phyloP scores from a whole-genome alignment of 169 alveolate species.

The Condylostoma magnum region DNA sequence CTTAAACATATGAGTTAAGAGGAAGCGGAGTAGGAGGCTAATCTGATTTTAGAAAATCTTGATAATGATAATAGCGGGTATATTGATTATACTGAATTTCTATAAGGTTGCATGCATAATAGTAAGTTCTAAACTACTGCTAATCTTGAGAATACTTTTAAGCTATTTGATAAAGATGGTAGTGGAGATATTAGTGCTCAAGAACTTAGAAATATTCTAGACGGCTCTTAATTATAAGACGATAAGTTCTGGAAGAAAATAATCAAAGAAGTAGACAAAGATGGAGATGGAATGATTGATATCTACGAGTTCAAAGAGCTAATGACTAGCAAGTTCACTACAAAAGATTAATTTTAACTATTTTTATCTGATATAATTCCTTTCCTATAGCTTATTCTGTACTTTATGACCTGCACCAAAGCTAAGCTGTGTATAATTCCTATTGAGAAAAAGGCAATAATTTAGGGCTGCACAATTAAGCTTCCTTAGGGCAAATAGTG shows the following conservation, averaged over 20 bases:
- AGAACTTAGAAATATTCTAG: constrained; percentile 37
- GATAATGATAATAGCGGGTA: constrained; percentile 48
- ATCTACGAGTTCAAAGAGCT: neutral
- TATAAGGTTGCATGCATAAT: constrained; percentile 34
- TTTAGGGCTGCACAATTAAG: too few relatives aligned
- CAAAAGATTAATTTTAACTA: too few relatives aligned
- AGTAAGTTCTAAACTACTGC: constrained; percentile 28
- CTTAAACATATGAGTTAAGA: constrained; percentile 4
- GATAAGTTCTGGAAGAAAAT: neutral
- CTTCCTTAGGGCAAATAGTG: too few relatives aligned
- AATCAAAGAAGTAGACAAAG: constrained; percentile 6
- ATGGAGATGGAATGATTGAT: constrained; percentile 3
- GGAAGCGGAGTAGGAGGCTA: constrained; percentile 40
- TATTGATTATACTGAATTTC: constrained; percentile 51
- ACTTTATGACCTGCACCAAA: too few relatives aligned
- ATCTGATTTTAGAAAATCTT: constrained; percentile 34
- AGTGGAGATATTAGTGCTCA: constrained; percentile 40
- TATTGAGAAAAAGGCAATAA: too few relatives aligned
- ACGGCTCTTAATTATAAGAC: neutral
- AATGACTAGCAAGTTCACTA: neutral
- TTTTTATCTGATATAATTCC: too few relatives aligned
- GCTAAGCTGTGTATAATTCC: too few relatives aligned
- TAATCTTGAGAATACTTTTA: constrained; percentile 41
- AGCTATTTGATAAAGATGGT: constrained; percentile 48
- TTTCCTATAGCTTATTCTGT: too few relatives aligned